Conservation (phyloP, 306 rosid species). For the Cucurbita ficifolia region DNA sequence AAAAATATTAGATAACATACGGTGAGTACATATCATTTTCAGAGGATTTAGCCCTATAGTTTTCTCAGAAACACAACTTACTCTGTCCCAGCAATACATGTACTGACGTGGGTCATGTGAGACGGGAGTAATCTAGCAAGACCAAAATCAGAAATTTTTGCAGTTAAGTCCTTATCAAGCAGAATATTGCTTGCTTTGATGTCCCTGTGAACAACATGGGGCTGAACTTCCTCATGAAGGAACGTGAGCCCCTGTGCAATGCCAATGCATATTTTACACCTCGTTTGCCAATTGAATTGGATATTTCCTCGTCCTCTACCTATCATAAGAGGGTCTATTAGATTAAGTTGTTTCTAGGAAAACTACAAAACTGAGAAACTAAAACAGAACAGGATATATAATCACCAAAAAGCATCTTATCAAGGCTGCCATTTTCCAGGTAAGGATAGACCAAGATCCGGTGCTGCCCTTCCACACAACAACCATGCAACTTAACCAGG, state of each 20-base stretch:
- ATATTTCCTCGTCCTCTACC: slow-evolving; percentile 38
- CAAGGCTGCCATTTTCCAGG: slow-evolving; percentile 76
- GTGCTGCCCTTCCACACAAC: slow-evolving; percentile 53
- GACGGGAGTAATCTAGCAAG: slow-evolving; percentile 68
- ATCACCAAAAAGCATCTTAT: slow-evolving; percentile 51
- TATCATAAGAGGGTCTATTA: slow-evolving; percentile 11
- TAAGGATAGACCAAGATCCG: slow-evolving; percentile 78
- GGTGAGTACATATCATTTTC: neutral
- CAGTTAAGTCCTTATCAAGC: slow-evolving; percentile 41
- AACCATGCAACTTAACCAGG: slow-evolving; percentile 66
- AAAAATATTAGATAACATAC: neutral
- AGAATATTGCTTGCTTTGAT: slow-evolving; percentile 69
- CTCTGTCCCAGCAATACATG: slow-evolving; percentile 73
- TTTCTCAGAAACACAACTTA: slow-evolving; percentile 18
- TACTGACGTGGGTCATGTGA: slow-evolving; percentile 58
- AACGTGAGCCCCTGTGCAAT: slow-evolving; percentile 63
- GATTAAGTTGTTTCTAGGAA: slow-evolving; percentile 8
- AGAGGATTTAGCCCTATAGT: neutral
- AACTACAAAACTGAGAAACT: neutral
- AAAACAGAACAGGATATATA: neutral
- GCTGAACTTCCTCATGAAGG: slow-evolving; percentile 55
- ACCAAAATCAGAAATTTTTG: slow-evolving; percentile 80
- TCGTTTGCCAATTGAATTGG: slow-evolving; percentile 41
- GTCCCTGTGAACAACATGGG: slow-evolving; percentile 72
- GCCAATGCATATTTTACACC: slow-evolving; percentile 56